Percentiles rank a stretch among this genome's conserved stretches.
phyloP scores from a whole-genome alignment of 169 alveolate species.

The Perkinsus olseni region DNA sequence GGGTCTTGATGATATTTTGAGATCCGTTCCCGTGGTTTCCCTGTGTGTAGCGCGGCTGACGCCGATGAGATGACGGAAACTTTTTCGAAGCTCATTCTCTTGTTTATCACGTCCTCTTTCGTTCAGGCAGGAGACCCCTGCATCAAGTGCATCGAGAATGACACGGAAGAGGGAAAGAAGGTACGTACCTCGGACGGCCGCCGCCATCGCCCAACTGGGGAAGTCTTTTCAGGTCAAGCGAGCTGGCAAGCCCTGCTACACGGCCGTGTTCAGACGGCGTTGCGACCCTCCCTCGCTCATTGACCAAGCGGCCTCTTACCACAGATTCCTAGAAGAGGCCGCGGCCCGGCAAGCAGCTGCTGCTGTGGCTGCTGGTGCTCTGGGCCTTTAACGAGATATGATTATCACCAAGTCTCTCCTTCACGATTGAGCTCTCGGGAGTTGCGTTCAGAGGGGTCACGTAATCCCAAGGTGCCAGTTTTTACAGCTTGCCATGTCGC shows the following conservation, averaged over 20 bases:
- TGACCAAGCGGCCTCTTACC: not conserved
- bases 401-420: not conserved
- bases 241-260: constrained; percentile 17
- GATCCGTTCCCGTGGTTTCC: no score
- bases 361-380: not conserved
- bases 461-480: not conserved
- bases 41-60: no score
- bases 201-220: not conserved
- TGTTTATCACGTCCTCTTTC: no score
- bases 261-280: constrained; percentile 11
- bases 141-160: not conserved
- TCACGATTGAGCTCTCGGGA: not conserved
- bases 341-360: constrained; percentile 1
- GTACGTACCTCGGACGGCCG: not conserved
- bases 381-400: not conserved
- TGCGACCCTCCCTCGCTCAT: not conserved
- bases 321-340: constrained; percentile 7
- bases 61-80: no score
- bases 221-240: constrained; percentile 7
- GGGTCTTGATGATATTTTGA: no score
- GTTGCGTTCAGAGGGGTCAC: not conserved
- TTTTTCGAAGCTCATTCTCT: no score
- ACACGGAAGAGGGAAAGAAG: constrained; percentile 20
- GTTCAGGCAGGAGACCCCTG: constrained; percentile 15
- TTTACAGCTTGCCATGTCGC: not conserved